Conservation (phyloP, 192 early-diverging fungal species). For the Cladochytrium replicatum region DNA sequence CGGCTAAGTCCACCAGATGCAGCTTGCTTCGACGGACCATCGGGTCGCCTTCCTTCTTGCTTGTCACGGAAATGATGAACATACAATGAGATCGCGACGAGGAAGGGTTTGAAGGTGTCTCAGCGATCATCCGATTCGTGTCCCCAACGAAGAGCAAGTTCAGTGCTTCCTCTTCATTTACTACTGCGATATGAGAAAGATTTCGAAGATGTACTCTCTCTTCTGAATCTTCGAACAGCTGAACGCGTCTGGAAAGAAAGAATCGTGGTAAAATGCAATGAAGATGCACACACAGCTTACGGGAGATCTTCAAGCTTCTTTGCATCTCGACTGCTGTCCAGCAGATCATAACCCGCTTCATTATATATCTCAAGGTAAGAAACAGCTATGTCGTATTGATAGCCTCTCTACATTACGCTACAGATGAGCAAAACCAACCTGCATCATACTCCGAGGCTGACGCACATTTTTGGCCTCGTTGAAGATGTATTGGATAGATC, state of each 20-base stretch:
- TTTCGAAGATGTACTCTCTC: constrained; percentile 46
- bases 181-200: constrained; percentile 29
- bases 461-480: constrained; percentile 32
- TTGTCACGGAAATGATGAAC: constrained; percentile 39
- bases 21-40: constrained; percentile 41
- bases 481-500: constrained; percentile 49
- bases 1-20: constrained; percentile 59
- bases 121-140: constrained; percentile 55
- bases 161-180: constrained; percentile 45
- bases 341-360: constrained; percentile 48
- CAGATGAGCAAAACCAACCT: not conserved
- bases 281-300: too few species aligned
- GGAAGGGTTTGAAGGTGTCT: constrained; percentile 52
- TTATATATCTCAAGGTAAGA: constrained; percentile 61
- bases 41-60: constrained; percentile 29
- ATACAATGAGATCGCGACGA: constrained; percentile 56
- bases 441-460: not conserved
- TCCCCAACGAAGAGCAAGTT: constrained; percentile 55
- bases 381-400: constrained; percentile 33
- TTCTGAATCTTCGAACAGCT: constrained; percentile 35
- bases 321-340: constrained; percentile 43
- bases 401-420: constrained; percentile 4
- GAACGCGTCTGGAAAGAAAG: constrained; percentile 32
- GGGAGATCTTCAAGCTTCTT: constrained; percentile 55
- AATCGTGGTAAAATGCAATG: not conserved